Conservation (phyloP, 306 rosid genomes). For the Crotalaria pallida region DNA sequence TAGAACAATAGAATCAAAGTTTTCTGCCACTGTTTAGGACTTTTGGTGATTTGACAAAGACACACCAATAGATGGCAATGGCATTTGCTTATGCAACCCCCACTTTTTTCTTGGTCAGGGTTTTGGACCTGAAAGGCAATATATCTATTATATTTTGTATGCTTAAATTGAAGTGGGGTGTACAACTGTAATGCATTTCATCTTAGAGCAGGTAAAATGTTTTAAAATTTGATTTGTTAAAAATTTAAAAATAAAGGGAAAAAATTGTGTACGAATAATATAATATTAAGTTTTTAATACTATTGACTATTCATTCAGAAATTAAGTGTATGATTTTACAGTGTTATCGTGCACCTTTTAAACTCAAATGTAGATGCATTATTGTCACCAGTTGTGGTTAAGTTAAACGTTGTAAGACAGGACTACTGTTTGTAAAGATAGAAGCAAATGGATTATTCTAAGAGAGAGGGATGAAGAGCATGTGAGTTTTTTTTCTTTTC, state of each 20-base stretch:
- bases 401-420: background rate
- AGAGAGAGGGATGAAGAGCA: background rate
- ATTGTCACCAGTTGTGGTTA: background rate
- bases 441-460: background rate
- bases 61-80: conserved; percentile 17
- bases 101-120: conserved; percentile 16
- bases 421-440: background rate
- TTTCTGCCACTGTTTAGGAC: conserved; percentile 21
- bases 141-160: background rate
- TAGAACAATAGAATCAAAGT: conserved; percentile 15
- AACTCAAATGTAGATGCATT: background rate
- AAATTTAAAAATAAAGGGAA: background rate
- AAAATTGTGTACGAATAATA: too few relatives aligned
- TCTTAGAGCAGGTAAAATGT: background rate
- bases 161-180: background rate
- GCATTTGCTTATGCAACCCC: conserved; percentile 20
- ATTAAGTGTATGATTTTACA: too few relatives aligned
- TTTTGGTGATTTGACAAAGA: conserved; percentile 26
- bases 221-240: background rate
- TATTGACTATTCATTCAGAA: too few relatives aligned
- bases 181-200: background rate
- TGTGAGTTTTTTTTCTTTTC: background rate
- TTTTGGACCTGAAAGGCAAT: background rate
- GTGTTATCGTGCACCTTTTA: too few relatives aligned
- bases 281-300: too few relatives aligned